These are phyloP conservation scores for Durotheca rogersii DNA, from an alignment of 495 filamentous ascomycete species.

Conservation along the genomic window DNA sequence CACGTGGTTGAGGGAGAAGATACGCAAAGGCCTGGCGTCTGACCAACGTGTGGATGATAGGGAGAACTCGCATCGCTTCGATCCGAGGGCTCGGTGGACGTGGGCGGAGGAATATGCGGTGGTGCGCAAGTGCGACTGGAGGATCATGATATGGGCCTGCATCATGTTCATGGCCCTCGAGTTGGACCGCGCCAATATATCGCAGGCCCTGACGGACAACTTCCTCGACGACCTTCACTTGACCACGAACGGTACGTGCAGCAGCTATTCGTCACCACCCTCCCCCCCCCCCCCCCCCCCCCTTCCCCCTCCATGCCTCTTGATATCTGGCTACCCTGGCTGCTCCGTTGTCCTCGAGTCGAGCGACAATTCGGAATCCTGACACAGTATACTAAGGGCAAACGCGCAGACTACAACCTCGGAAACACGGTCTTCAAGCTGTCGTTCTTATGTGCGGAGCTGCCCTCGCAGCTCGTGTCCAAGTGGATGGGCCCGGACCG, in stretches of 20 bases:
- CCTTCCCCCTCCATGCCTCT: no score
- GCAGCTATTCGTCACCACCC: no score
- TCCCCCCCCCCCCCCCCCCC: no score
- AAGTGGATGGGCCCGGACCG: constrained; percentile 74
- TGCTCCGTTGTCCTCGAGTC: no score
- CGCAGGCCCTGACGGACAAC: constrained; percentile 70
- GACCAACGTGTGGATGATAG: constrained; percentile 15
- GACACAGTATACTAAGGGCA: constrained; percentile 18
- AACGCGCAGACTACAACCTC: constrained; percentile 60
- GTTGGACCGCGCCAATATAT: constrained; percentile 72
- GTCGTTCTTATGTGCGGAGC: constrained; percentile 65
- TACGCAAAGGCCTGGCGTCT: background rate
- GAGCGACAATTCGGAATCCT: no score
- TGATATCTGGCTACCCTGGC: no score
- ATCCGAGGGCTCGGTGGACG: constrained; percentile 70
- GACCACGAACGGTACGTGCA: constrained; percentile 60
- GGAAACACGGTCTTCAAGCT: constrained; percentile 72
- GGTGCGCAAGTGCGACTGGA: constrained; percentile 52
- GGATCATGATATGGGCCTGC: constrained; percentile 59
- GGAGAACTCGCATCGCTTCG: constrained; percentile 65
- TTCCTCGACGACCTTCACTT: constrained; percentile 60
- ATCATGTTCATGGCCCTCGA: constrained; percentile 82
- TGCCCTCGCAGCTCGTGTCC: constrained; percentile 71
- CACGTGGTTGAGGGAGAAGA: no score
- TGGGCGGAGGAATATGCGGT: constrained; percentile 67